Evolutionary conservation across 75 land plant genomes (phyloP).

Genomic region (Chamaecyparis obtusa): DNA sequence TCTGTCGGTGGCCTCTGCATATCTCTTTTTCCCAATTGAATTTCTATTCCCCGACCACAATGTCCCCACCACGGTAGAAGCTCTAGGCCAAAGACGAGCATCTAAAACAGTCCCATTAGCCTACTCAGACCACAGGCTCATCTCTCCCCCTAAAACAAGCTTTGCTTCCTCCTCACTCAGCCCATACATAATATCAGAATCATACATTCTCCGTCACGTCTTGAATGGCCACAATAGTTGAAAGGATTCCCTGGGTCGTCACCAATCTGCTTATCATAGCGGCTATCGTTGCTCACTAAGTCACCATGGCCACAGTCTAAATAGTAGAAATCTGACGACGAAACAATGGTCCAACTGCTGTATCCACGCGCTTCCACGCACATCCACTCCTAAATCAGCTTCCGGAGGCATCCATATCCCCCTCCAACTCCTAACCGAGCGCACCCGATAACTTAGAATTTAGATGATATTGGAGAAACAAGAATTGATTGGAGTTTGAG

Average conservation of each 20-base stretch:
- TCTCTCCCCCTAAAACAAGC: constrained; percentile 87
- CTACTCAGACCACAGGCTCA: constrained; percentile 94
- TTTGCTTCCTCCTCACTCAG: constrained; percentile 45
- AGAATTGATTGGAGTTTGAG: too few species aligned
- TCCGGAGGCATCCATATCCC: too few species aligned
- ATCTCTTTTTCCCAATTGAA: constrained; percentile 56
- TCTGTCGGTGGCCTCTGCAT: constrained; percentile 70
- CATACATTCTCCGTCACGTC: constrained; percentile 72
- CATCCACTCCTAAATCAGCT: too few species aligned
- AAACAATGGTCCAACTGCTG: constrained; percentile 80
- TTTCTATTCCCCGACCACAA: constrained; percentile 91
- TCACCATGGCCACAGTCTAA: constrained; percentile 88
- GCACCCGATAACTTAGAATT: too few species aligned
- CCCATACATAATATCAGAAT: constrained; percentile 56
- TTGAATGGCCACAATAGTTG: constrained; percentile 73
- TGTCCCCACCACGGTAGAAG: constrained; percentile 80
- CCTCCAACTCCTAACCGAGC: too few species aligned
- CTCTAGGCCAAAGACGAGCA: constrained; percentile 69
- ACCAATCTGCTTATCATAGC: constrained; percentile 4
- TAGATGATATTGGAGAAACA: too few species aligned
- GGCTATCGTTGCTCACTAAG: constrained; percentile 52
- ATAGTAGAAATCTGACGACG: constrained; percentile 79
- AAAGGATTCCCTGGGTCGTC: constrained; percentile 4
- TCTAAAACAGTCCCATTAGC: constrained; percentile 76
- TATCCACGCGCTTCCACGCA: too few species aligned